Percentiles rank a stretch among this genome's conserved stretches.
These are phyloP conservation scores for Prunus yedoensis DNA, from an alignment of 331 rosid genomes.

Conservation along the genomic window DNA sequence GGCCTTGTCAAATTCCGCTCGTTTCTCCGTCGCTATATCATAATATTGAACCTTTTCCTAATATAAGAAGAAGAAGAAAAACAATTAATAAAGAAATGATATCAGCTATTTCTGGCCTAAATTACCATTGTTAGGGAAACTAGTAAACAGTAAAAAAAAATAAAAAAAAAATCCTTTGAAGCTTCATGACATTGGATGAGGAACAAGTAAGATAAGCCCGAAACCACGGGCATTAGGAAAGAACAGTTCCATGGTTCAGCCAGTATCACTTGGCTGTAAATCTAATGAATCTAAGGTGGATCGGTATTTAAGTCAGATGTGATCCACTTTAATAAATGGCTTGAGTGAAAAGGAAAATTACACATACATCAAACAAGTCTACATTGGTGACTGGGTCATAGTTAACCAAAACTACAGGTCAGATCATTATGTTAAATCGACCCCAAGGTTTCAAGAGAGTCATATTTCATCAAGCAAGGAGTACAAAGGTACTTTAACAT, in stretches of 20 bases:
- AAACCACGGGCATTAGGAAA: not conserved
- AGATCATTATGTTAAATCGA: not conserved
- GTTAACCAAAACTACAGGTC: not conserved
- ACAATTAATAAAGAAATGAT: not conserved
- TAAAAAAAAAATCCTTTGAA: not conserved
- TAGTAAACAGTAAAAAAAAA: not conserved
- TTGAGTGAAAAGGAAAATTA: not conserved
- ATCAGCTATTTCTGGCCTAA: not conserved
- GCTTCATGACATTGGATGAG: not conserved
- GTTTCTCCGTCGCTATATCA: constrained; percentile 83
- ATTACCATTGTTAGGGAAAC: not conserved
- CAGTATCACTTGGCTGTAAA: not conserved
- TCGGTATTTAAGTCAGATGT: not conserved
- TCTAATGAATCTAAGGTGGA: not conserved
- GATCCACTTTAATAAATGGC: not conserved
- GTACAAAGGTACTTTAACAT: not conserved
- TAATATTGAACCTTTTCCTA: constrained; percentile 95
- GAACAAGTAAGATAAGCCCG: not conserved
- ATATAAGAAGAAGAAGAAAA: not conserved
- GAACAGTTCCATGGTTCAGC: not conserved
- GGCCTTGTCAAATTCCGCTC: constrained; percentile 85
- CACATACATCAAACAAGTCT: not conserved
- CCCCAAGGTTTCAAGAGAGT: not conserved
- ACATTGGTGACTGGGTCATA: not conserved
- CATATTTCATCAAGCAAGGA: not conserved